Conservation (phyloP, 768 basidiomycete species). For the Macrolepiota albuminosa region DNA sequence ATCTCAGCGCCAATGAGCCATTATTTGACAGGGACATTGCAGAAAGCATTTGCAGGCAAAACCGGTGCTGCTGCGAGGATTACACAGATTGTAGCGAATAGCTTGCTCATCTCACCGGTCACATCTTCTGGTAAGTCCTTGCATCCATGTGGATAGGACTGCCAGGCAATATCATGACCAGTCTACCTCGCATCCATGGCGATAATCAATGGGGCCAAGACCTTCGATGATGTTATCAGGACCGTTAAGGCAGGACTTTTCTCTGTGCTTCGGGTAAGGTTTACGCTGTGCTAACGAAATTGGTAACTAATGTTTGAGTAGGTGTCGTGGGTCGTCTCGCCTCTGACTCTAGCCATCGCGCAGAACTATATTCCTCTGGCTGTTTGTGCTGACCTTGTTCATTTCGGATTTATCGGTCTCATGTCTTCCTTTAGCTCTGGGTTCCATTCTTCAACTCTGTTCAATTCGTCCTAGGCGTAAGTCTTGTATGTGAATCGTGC, state of each 20-base stretch:
- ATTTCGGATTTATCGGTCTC: not conserved
- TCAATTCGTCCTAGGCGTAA: constrained; percentile 71
- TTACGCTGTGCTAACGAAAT: not conserved
- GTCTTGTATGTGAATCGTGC: constrained; percentile 19
- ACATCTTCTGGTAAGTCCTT: constrained; percentile 54
- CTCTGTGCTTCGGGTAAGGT: constrained; percentile 61
- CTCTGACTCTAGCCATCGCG: constrained; percentile 67
- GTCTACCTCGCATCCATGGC: constrained; percentile 80
- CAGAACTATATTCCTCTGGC: constrained; percentile 78
- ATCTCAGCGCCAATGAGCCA: constrained; percentile 83
- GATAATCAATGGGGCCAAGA: constrained; percentile 75
- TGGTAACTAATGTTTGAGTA: constrained; percentile 21
- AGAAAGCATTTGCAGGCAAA: constrained; percentile 74
- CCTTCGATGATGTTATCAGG: constrained; percentile 55
- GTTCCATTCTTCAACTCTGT: constrained; percentile 82
- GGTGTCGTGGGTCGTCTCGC: constrained; percentile 80
- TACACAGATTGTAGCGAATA: constrained; percentile 71
- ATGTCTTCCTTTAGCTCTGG: constrained; percentile 55
- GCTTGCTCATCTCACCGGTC: constrained; percentile 72
- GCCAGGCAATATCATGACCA: constrained; percentile 16
- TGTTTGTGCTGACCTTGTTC: constrained; percentile 30
- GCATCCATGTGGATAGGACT: not conserved
- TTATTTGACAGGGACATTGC: constrained; percentile 63
- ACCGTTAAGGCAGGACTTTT: constrained; percentile 73
- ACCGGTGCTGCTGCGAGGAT: constrained; percentile 59